A percentile compares a stretch with the other conserved stretches of the same genome.
Conservation (phyloP, 768 basidiomycete species). For the Mrakia frigida region DNA sequence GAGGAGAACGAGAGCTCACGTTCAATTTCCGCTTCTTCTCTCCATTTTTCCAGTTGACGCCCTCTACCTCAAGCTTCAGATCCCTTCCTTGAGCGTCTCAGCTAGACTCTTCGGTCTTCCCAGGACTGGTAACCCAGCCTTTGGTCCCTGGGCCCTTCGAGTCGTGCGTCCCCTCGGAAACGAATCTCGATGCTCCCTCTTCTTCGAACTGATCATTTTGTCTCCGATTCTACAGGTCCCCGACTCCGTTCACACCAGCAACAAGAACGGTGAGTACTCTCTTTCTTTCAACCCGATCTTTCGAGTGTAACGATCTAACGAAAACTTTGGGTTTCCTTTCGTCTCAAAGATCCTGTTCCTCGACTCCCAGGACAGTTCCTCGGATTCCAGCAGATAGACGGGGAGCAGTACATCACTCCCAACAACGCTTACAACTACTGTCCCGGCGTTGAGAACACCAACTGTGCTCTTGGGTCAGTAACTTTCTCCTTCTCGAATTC, state of each 20-base stretch:
- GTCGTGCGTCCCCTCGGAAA: background rate
- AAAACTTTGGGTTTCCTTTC: background rate
- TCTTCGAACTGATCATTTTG: background rate
- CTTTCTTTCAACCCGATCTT: too few species aligned
- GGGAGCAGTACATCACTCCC: background rate
- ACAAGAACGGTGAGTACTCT: background rate
- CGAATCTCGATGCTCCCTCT: background rate
- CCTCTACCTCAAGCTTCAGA: slow-evolving; percentile 5
- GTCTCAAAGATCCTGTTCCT: background rate
- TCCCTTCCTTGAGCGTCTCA: slow-evolving; percentile 3
- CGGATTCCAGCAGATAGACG: background rate
- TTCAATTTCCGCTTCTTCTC: background rate
- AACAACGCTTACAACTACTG: background rate
- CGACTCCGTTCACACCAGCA: background rate
- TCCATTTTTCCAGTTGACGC: background rate
- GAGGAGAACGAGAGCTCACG: background rate
- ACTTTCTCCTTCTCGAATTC: background rate
- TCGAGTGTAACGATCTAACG: too few species aligned
- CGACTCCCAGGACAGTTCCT: background rate
- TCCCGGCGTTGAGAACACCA: background rate
- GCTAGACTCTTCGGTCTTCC: background rate
- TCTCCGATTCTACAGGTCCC: background rate
- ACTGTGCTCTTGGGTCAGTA: slow-evolving; percentile 3
- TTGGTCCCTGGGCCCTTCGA: background rate
- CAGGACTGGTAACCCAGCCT: background rate